These are phyloP conservation scores for Naganishia vishniacii DNA, from an alignment of 768 basidiomycete genomes.

Conservation along the genomic window DNA sequence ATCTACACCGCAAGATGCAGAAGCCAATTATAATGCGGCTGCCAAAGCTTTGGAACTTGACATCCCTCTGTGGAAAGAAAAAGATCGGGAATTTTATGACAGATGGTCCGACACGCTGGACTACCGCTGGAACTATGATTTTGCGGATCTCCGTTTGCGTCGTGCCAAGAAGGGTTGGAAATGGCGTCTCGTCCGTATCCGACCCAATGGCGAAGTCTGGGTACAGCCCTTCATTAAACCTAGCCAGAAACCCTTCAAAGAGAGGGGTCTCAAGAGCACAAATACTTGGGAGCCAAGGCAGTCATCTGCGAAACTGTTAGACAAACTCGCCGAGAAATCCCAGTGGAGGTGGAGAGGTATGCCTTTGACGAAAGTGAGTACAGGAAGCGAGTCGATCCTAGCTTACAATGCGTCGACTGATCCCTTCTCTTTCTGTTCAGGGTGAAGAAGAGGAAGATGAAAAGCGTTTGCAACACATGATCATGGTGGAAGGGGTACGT, in stretches of 20 bases:
- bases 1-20: conserved; percentile 22
- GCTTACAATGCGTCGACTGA: not conserved
- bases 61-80: not conserved
- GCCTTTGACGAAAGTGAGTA: conserved; percentile 20
- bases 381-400: not conserved
- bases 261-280: conserved; percentile 12
- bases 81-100: conserved; percentile 21
- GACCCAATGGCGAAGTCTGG: conserved; percentile 18
- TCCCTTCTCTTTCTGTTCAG: not conserved
- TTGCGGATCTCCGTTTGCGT: conserved; percentile 22
- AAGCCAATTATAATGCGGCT: conserved; percentile 13
- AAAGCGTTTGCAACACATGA: conserved; percentile 7
- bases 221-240: conserved; percentile 25
- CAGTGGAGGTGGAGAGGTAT: conserved; percentile 20
- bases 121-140: conserved; percentile 18
- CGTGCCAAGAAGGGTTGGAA: conserved; percentile 25
- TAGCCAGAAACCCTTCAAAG: conserved; percentile 18
- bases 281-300: not conserved
- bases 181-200: conserved; percentile 26
- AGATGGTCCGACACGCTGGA: conserved; percentile 23
- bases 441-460: conserved; percentile 20
- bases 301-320: not conserved
- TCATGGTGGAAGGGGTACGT: conserved; percentile 20
- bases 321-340: conserved; percentile 6
- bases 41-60: conserved; percentile 8